Evolutionary conservation across 2,329 filamentous ascomycete species (phyloP).

Genomic region (Fusarium beomiforme): DNA sequence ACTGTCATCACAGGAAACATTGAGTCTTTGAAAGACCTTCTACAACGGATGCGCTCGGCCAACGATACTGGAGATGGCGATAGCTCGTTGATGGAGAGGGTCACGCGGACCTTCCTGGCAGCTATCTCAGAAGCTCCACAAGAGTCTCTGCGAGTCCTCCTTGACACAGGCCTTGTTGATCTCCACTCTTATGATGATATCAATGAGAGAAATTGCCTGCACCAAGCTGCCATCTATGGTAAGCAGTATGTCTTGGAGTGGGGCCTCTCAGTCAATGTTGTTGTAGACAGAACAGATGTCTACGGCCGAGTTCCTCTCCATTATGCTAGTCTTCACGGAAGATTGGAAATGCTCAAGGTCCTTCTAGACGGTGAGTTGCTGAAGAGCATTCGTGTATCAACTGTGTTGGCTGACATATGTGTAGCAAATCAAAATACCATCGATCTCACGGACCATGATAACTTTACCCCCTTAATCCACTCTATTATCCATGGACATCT

Average conservation of each 20-base stretch:
- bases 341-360: slow-evolving; percentile 81
- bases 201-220: slow-evolving; percentile 94
- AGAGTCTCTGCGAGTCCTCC: slow-evolving; percentile 77
- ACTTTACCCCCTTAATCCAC: slow-evolving; percentile 95
- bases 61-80: slow-evolving; percentile 67
- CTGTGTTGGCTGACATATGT: slow-evolving; percentile 11
- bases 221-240: slow-evolving; percentile 96
- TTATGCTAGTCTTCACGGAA: slow-evolving; percentile 95
- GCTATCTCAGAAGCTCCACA: slow-evolving; percentile 87
- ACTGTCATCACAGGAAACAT: slow-evolving; percentile 85
- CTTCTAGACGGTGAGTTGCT: slow-evolving; percentile 68
- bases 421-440: slow-evolving; percentile 79
- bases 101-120: slow-evolving; percentile 90
- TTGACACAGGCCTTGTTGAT: slow-evolving; percentile 85
- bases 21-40: slow-evolving; percentile 80
- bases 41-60: slow-evolving; percentile 73
- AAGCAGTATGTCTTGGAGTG: slow-evolving; percentile 80
- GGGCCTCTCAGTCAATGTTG: slow-evolving; percentile 79
- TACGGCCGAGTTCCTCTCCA: slow-evolving; percentile 94
- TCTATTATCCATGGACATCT: slow-evolving; percentile 90
- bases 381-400: not conserved
- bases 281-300: slow-evolving; percentile 84
- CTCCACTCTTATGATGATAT: slow-evolving; percentile 97
- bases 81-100: slow-evolving; percentile 71
- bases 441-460: slow-evolving; percentile 92